Evolutionary conservation across 2,329 filamentous ascomycete genomes (phyloP).

Genomic region (Penicillium glabrum): DNA sequence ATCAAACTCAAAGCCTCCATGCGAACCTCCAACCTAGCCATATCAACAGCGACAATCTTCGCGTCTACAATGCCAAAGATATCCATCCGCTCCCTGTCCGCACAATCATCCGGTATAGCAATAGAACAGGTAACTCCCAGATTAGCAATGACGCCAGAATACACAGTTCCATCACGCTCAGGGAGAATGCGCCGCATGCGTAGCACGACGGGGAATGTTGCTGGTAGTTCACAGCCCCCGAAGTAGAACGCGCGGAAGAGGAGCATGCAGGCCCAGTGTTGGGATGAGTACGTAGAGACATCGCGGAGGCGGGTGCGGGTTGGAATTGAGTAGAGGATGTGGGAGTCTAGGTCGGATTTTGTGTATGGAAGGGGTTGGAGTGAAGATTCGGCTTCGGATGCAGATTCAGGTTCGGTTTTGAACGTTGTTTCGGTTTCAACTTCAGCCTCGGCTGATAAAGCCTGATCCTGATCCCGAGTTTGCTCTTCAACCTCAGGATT

Average conservation of each 20-base stretch:
- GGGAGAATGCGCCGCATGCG: conserved; percentile 27
- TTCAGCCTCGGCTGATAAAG: neutral
- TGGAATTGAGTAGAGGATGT: conserved; percentile 47
- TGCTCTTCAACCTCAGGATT: neutral
- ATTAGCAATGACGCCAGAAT: conserved; percentile 30
- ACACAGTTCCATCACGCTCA: conserved; percentile 24
- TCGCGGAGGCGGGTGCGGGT: conserved; percentile 40
- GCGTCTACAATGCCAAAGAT: conserved; percentile 37
- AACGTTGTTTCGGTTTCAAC: neutral
- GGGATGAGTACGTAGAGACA: conserved; percentile 38
- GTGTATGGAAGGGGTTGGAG: conserved; percentile 50
- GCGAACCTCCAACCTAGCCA: conserved; percentile 30
- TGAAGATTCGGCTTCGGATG: neutral
- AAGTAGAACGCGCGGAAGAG: conserved; percentile 61
- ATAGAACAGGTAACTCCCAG: conserved; percentile 34
- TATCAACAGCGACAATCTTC: conserved; percentile 33
- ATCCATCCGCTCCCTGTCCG: conserved; percentile 24
- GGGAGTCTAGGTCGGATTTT: conserved; percentile 46
- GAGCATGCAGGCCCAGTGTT: conserved; percentile 55
- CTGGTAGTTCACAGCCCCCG: conserved; percentile 52
- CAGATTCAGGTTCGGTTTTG: neutral
- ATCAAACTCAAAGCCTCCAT: conserved; percentile 35
- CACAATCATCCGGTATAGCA: conserved; percentile 22
- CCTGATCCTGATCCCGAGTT: neutral
- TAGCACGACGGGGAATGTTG: conserved; percentile 43